A percentile compares a stretch with the other conserved stretches of the same genome.
Conservation (phyloP, 2,329 filamentous ascomycete species). For the Alternaria sp. region DNA sequence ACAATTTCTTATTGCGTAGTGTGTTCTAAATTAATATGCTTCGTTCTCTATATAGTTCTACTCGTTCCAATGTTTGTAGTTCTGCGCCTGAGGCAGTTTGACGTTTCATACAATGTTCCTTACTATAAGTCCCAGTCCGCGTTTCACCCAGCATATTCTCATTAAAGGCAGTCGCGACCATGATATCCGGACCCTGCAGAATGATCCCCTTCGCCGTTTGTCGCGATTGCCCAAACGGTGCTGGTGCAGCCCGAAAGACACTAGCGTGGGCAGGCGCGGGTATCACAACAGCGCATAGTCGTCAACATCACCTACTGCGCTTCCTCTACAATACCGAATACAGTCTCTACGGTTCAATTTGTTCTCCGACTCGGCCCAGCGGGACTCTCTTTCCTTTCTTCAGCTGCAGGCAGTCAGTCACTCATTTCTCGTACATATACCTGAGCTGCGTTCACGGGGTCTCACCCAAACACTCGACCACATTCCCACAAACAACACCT, state of each 20-base stretch:
- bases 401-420: constrained; percentile 38
- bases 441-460: constrained; percentile 13
- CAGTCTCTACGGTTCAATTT: constrained; percentile 33
- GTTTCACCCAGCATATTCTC: constrained; percentile 32
- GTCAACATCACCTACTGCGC: constrained; percentile 25
- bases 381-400: constrained; percentile 33
- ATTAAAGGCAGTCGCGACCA: constrained; percentile 24
- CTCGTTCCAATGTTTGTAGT: constrained; percentile 11
- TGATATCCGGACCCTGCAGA: constrained; percentile 13
- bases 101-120: constrained; percentile 34
- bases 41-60: constrained; percentile 1
- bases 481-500: constrained; percentile 24
- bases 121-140: constrained; percentile 24
- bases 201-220: constrained; percentile 16
- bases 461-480: constrained; percentile 10
- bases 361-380: constrained; percentile 30
- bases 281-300: constrained; percentile 25
- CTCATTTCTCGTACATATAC: constrained; percentile 27
- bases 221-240: constrained; percentile 25
- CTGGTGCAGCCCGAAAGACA: constrained; percentile 25
- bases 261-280: constrained; percentile 16
- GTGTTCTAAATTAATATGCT: not conserved
- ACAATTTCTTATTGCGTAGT: not conserved
- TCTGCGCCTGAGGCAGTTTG: constrained; percentile 23
- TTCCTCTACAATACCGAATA: constrained; percentile 21